Evolutionary conservation across 495 filamentous ascomycete species (phyloP), one percentile per base, ranked within the genome.

Genomic region (Schizothecium vesticola): DNA sequence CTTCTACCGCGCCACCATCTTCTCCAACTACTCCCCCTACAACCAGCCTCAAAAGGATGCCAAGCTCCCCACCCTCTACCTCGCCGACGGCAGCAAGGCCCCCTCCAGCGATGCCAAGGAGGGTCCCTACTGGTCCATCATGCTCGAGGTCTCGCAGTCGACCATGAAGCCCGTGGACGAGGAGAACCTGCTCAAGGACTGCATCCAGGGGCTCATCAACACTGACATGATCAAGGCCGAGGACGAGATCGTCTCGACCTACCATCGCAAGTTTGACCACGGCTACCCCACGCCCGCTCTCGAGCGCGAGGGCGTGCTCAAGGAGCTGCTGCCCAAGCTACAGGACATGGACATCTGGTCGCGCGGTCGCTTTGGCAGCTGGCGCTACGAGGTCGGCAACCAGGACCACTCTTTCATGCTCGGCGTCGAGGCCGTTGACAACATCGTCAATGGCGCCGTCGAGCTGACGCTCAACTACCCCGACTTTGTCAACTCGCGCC

Each of bases 1-100:
- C 77, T 99, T 99, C 89, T 99, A 99, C 86, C 93, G 95, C 74
- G 95, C 95, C 76, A 99, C 95, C 70, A 98, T 99, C 83, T 99
- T 99, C 89, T 98, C 95, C 82, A 99, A 99, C 89, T 99, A 99
- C 86, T 98, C 96, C 21, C 95, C 94, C 67, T 87, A 96, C 88
- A 99, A 99, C 84, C 95, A 98, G 82, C 95, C 95, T 22, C 82
- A 89, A 64, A 83, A 86, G 58, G 88, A 88, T 66, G 89, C 86
- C 75, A 95, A 96, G 84, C 90, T 99, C 55, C 87, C 93, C 58
- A 98, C 95, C 16, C 82, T 91, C 67, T 90, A 92, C 75, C 86
- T 92, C 31, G 95, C 92, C 26, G 84, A 96, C 70, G 95, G 95
- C 80, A 89, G 87, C 79, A 90, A 91, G 81, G 87, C 94, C 56